These are phyloP conservation scores for Phaeophleospora eucalypticola DNA, from an alignment of 2,329 filamentous ascomycete species.

Conservation along the genomic window DNA sequence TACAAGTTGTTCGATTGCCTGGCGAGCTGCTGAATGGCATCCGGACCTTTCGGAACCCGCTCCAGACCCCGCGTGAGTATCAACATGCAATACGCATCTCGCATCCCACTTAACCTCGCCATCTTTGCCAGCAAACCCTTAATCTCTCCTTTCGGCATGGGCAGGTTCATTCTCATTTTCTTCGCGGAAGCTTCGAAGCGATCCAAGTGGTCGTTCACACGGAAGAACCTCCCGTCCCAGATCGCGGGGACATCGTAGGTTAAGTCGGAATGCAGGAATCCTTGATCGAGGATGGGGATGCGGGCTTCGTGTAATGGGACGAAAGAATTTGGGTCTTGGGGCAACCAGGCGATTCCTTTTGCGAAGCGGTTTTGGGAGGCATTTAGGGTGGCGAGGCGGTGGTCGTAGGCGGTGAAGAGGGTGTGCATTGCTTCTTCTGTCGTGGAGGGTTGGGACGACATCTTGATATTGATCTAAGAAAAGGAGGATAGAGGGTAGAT, in stretches of 20 bases:
- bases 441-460: too few relatives aligned
- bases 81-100: constrained; percentile 49
- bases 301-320: constrained; percentile 45
- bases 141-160: constrained; percentile 34
- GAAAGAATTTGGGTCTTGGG: constrained; percentile 42
- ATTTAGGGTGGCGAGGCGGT: constrained; percentile 32
- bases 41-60: constrained; percentile 40
- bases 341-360: constrained; percentile 47
- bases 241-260: constrained; percentile 52
- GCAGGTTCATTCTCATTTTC: constrained; percentile 46
- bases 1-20: constrained; percentile 49
- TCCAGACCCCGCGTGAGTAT: constrained; percentile 50
- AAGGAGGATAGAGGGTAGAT: too few relatives aligned
- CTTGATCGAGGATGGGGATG: constrained; percentile 51
- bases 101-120: constrained; percentile 45
- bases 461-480: too few relatives aligned
- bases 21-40: constrained; percentile 32
- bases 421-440: too few relatives aligned
- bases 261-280: constrained; percentile 50
- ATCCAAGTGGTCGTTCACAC: constrained; percentile 47
- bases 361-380: constrained; percentile 36
- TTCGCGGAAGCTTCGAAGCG: constrained; percentile 43
- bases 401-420: constrained; percentile 39
- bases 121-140: constrained; percentile 40
- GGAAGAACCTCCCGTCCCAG: constrained; percentile 52